Evolutionary conservation across 2,329 filamentous ascomycete species (phyloP).

Genomic region (Fusarium tanahbumbuense): DNA sequence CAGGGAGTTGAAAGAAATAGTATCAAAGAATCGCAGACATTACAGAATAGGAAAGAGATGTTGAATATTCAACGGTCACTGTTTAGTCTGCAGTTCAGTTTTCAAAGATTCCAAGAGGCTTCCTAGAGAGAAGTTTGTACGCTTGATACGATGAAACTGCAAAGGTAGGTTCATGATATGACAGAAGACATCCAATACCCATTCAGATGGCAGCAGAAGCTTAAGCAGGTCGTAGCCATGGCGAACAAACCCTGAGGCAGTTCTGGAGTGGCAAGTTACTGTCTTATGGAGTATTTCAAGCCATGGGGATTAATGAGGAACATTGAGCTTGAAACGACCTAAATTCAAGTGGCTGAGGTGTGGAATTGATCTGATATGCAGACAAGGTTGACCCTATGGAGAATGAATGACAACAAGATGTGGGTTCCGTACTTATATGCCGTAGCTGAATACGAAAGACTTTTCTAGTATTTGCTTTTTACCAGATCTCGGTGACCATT

Average conservation of each 20-base stretch:
- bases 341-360: neutral
- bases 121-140: too few species aligned
- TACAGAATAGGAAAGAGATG: too few species aligned
- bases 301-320: neutral
- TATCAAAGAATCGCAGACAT: neutral
- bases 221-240: neutral
- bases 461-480: conserved; percentile 17
- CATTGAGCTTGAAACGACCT: neutral
- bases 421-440: conserved; percentile 16
- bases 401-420: conserved; percentile 7
- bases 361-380: conserved; percentile 28
- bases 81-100: neutral
- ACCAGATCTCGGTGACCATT: neutral
- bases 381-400: conserved; percentile 11
- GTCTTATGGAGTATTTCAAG: too few species aligned
- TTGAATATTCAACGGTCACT: neutral
- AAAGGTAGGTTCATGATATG: too few species aligned
- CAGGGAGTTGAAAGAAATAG: neutral
- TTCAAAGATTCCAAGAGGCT: neutral
- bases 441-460: conserved; percentile 10
- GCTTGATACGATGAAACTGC: too few species aligned
- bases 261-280: too few species aligned
- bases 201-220: neutral
- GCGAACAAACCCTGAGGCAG: too few species aligned
- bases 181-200: too few species aligned